phyloP scores from a whole-genome alignment of 208 protist species.

The Wallacemonas sp. region DNA sequence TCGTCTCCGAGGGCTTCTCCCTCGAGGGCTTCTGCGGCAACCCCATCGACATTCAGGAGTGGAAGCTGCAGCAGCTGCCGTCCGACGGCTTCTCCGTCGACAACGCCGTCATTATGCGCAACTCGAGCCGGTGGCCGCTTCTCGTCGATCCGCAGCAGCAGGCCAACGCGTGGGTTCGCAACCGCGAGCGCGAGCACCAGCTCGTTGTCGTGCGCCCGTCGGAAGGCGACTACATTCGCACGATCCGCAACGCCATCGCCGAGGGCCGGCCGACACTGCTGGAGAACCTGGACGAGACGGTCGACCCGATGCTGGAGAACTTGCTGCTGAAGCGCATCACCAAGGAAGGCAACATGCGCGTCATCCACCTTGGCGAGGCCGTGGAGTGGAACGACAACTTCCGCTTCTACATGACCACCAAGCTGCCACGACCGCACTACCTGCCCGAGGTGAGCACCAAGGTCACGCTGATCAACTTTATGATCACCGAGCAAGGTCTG shows the following conservation, averaged over 20 bases:
- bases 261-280: slow-evolving; percentile 95
- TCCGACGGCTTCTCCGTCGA: slow-evolving; percentile 93
- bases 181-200: slow-evolving; percentile 85
- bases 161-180: slow-evolving; percentile 95
- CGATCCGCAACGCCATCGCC: slow-evolving; percentile 92
- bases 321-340: slow-evolving; percentile 95
- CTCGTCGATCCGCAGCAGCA: slow-evolving; percentile 95
- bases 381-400: slow-evolving; percentile 97
- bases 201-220: slow-evolving; percentile 86
- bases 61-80: slow-evolving; percentile 93
- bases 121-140: slow-evolving; percentile 91
- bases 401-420: slow-evolving; percentile 98
- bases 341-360: slow-evolving; percentile 81
- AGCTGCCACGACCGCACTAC: slow-evolving; percentile 97
- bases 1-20: slow-evolving; percentile 83
- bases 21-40: slow-evolving; percentile 89
- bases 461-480: slow-evolving; percentile 97
- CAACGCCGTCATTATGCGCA: slow-evolving; percentile 94
- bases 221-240: slow-evolving; percentile 82
- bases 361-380: slow-evolving; percentile 96
- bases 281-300: slow-evolving; percentile 96
- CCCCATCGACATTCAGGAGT: slow-evolving; percentile 91
- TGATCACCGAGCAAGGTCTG: slow-evolving; percentile 96
- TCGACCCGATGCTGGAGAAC: slow-evolving; percentile 98
- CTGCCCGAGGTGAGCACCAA: slow-evolving; percentile 97